Conservation (phyloP, 371 early-diverging fungal genomes). For the Phascolomyces articulosus region DNA sequence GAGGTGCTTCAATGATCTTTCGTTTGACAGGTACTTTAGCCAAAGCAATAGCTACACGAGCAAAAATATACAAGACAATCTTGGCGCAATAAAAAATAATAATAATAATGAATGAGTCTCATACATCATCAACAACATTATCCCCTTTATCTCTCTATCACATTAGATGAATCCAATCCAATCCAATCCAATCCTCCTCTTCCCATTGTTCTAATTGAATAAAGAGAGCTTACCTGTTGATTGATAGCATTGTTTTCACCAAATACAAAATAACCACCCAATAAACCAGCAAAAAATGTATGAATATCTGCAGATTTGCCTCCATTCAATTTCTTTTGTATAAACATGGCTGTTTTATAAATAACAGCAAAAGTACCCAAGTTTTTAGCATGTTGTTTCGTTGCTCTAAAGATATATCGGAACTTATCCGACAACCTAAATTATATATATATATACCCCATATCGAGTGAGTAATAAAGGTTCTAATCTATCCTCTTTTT, state of each 20-base stretch:
- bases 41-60: conserved; percentile 85
- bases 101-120: no score
- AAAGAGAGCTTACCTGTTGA: conserved; percentile 74
- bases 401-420: conserved; percentile 80
- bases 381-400: conserved; percentile 89
- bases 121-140: conserved; percentile 1
- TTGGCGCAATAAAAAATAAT: conserved; percentile 34
- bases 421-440: conserved; percentile 73
- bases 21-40: conserved; percentile 83
- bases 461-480: no score
- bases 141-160: no score
- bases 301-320: conserved; percentile 79
- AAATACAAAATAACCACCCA: conserved; percentile 97
- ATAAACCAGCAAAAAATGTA: conserved; percentile 88
- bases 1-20: conserved; percentile 71
- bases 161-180: no score
- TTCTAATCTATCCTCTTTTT: no score
- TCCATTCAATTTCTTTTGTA: conserved; percentile 65
- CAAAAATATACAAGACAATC: conserved; percentile 95
- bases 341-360: conserved; percentile 89
- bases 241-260: conserved; percentile 94
- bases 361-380: conserved; percentile 91
- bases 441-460: no score
- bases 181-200: no score
- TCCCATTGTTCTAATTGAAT: not conserved